A percentile compares a stretch with the other conserved stretches of the same genome.
Evolutionary conservation across 495 filamentous ascomycete species (phyloP).

Genomic region (Hypoxylon lienhwacheense): DNA sequence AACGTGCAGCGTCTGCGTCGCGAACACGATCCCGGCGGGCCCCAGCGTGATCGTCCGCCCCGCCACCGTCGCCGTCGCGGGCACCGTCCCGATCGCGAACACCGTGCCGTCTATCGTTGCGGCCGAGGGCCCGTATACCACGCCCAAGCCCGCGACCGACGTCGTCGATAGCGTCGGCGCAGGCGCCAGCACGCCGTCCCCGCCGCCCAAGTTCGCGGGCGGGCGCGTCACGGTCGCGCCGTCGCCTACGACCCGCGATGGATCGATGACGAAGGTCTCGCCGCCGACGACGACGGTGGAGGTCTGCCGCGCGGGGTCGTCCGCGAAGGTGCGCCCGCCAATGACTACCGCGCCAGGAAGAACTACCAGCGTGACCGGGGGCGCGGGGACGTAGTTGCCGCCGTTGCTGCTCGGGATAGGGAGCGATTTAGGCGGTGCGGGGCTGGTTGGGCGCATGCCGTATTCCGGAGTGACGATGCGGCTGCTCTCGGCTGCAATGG

Average conservation of each 20-base stretch:
- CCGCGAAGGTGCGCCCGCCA: conserved; percentile 45
- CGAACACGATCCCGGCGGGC: conserved; percentile 44
- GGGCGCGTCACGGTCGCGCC: conserved; percentile 47
- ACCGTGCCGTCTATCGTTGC: conserved; percentile 53
- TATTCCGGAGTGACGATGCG: conserved; percentile 38
- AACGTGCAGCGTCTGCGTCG: conserved; percentile 42
- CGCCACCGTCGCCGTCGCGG: conserved; percentile 40
- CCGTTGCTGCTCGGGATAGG: conserved; percentile 8
- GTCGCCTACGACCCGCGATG: conserved; percentile 44
- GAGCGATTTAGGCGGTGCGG: conserved; percentile 20
- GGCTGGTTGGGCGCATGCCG: conserved; percentile 20
- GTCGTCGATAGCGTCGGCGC: conserved; percentile 43
- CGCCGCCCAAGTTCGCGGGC: conserved; percentile 21
- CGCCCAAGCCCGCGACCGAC: conserved; percentile 43
- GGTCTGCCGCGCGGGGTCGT: conserved; percentile 40
- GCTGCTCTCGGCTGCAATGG: conserved; percentile 17
- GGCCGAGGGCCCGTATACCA: conserved; percentile 45
- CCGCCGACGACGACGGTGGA: conserved; percentile 45
- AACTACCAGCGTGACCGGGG: conserved; percentile 43
- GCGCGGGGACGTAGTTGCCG: not conserved
- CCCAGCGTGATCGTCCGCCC: conserved; percentile 54
- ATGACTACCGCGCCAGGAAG: conserved; percentile 49
- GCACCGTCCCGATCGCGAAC: conserved; percentile 43
- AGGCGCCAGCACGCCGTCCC: too few species aligned
- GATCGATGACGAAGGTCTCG: conserved; percentile 49